phyloP scores from a whole-genome alignment of 1,284 basidiomycete genomes.

The Mycosarcoma maydis region DNA sequence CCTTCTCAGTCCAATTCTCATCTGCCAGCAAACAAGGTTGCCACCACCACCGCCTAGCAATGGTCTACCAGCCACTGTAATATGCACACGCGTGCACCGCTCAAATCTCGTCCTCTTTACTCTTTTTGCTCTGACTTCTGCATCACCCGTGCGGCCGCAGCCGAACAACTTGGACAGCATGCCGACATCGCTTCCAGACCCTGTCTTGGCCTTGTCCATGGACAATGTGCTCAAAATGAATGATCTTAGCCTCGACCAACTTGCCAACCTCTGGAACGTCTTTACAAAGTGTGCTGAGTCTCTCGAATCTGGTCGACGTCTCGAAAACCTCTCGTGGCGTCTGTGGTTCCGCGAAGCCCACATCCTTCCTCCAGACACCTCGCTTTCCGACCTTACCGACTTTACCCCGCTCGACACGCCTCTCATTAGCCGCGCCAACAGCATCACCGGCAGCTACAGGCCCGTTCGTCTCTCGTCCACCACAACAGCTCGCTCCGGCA shows the following conservation, averaged over 20 bases:
- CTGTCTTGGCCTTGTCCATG: slow-evolving; percentile 56
- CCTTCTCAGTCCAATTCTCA: neutral
- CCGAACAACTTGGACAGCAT: slow-evolving; percentile 24
- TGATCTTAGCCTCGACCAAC: slow-evolving; percentile 52
- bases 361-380: slow-evolving; percentile 54
- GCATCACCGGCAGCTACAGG: slow-evolving; percentile 46
- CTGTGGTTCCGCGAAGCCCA: slow-evolving; percentile 77
- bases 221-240: slow-evolving; percentile 54
- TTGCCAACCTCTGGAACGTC: slow-evolving; percentile 69
- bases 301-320: slow-evolving; percentile 77
- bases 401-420: slow-evolving; percentile 53
- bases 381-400: slow-evolving; percentile 53
- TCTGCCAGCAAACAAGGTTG: neutral
- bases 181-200: slow-evolving; percentile 48
- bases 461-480: slow-evolving; percentile 21
- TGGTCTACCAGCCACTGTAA: slow-evolving; percentile 29
- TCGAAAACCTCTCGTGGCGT: slow-evolving; percentile 87
- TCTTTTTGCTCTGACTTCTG: slow-evolving; percentile 1
- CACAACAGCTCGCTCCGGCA: slow-evolving; percentile 13
- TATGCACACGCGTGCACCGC: slow-evolving; percentile 29
- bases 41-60: slow-evolving; percentile 15
- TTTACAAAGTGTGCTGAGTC: slow-evolving; percentile 84
- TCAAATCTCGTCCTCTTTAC: neutral
- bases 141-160: slow-evolving; percentile 2
- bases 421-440: slow-evolving; percentile 49